Conservation (phyloP, 2,329 filamentous ascomycete species). For the Epichloe sp. region DNA sequence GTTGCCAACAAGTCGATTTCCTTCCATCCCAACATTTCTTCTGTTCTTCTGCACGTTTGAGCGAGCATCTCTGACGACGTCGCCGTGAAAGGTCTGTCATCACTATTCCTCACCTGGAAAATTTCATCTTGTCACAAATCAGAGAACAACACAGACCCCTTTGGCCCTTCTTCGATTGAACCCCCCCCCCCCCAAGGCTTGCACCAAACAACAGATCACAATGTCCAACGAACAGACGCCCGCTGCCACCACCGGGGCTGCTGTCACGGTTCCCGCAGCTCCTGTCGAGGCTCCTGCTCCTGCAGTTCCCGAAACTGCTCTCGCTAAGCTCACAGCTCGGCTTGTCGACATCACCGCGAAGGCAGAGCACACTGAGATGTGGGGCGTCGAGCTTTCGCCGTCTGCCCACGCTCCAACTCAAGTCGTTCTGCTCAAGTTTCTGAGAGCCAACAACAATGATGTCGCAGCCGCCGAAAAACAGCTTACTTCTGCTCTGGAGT, state of each 20-base stretch:
- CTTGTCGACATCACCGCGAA: slow-evolving; percentile 44
- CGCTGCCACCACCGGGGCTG: slow-evolving; percentile 8
- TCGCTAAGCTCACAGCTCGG: slow-evolving; percentile 43
- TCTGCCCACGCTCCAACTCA: slow-evolving; percentile 57
- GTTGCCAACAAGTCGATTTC: not conserved
- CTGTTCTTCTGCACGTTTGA: not conserved
- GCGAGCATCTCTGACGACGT: not conserved
- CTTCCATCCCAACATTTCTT: not conserved
- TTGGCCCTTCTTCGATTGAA: not conserved
- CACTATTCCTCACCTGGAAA: too few relatives aligned
- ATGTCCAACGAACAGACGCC: slow-evolving; percentile 15
- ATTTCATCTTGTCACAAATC: too few relatives aligned
- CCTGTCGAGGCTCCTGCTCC: slow-evolving; percentile 6
- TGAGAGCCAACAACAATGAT: slow-evolving; percentile 77
- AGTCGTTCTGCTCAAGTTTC: slow-evolving; percentile 83
- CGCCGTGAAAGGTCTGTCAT: too few relatives aligned
- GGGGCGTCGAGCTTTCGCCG: slow-evolving; percentile 57
- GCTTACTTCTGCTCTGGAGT: slow-evolving; percentile 64
- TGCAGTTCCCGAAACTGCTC: slow-evolving; percentile 18
- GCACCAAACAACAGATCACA: not conserved
- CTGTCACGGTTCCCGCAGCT: slow-evolving; percentile 8
- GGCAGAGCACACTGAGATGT: slow-evolving; percentile 63
- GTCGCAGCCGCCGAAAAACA: slow-evolving; percentile 62
- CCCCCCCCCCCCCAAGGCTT: not conserved
- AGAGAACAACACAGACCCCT: not conserved